Evolutionary conservation across 129 eudicot genomes (phyloP).

Genomic region (Glebionis coronaria): DNA sequence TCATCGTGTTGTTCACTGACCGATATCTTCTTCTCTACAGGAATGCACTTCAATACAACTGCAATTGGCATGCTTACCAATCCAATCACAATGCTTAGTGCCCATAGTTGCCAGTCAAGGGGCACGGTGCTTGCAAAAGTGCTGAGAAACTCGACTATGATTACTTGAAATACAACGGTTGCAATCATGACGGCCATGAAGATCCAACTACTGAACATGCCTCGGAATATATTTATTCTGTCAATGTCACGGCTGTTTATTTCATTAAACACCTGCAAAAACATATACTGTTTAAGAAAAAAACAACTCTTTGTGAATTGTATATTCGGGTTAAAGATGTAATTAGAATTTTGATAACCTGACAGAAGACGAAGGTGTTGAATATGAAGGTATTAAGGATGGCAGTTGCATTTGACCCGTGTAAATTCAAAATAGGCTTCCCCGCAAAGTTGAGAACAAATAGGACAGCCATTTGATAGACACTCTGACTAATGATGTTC

Average conservation of each 20-base stretch:
- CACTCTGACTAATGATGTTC: constrained; percentile 76
- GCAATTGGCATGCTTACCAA: constrained; percentile 65
- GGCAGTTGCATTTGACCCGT: constrained; percentile 49
- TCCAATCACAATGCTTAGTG: constrained; percentile 59
- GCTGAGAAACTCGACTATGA: constrained; percentile 79
- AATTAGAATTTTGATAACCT: too few relatives aligned
- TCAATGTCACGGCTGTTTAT: constrained; percentile 87
- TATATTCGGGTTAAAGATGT: not conserved
- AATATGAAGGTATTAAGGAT: too few relatives aligned
- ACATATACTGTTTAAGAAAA: not conserved
- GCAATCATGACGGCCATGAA: constrained; percentile 56
- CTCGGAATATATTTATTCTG: constrained; percentile 63
- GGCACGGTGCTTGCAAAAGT: constrained; percentile 89
- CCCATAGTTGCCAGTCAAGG: constrained; percentile 73
- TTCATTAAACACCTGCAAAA: constrained; percentile 81
- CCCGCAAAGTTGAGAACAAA: too few relatives aligned
- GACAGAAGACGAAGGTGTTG: too few relatives aligned
- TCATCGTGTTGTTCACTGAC: constrained; percentile 52
- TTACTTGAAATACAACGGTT: constrained; percentile 65
- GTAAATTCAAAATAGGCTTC: constrained; percentile 42
- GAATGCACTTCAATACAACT: constrained; percentile 78
- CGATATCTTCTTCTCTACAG: constrained; percentile 30
- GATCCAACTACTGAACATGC: constrained; percentile 74
- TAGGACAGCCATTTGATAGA: too few relatives aligned
- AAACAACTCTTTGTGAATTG: not conserved